Conservation (phyloP, 345 rosid species). For the Clausena lansium region DNA sequence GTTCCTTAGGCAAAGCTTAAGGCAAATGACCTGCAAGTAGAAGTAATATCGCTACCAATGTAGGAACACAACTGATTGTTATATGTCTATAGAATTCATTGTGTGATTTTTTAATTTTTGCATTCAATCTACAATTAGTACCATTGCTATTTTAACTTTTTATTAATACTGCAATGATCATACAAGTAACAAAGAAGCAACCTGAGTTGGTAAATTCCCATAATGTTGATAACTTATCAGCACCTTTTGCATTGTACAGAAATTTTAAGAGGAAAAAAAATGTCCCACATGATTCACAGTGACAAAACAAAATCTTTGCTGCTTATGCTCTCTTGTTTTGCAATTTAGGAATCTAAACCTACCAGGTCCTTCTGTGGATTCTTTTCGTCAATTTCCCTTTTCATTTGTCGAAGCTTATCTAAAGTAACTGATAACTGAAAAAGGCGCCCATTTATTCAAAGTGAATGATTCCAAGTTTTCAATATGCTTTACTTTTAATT, state of each 20-base stretch:
- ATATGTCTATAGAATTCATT: slow-evolving; percentile 11
- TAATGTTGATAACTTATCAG: not conserved
- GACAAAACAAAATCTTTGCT: not conserved
- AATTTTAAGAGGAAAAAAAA: not conserved
- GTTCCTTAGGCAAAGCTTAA: slow-evolving; percentile 7
- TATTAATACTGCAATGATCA: not conserved
- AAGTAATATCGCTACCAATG: not conserved
- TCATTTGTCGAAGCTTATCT: not conserved
- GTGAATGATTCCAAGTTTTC: not conserved
- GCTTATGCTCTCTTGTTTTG: not conserved
- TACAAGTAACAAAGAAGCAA: not conserved
- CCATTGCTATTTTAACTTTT: not conserved
- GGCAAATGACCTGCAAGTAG: slow-evolving; percentile 11
- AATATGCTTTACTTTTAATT: not conserved
- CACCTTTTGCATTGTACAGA: not conserved
- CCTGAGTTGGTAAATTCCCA: not conserved
- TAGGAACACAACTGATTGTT: slow-evolving; percentile 2
- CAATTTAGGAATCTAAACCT: not conserved
- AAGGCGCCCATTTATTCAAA: not conserved
- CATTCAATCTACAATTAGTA: not conserved
- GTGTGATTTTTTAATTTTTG: slow-evolving; percentile 13
- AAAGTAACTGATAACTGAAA: not conserved
- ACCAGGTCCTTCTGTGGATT: not conserved
- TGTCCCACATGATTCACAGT: no score
- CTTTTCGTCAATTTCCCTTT: not conserved